phyloP scores from a whole-genome alignment of 192 early-diverging fungal genomes.

The Chytriomyces sp. region DNA sequence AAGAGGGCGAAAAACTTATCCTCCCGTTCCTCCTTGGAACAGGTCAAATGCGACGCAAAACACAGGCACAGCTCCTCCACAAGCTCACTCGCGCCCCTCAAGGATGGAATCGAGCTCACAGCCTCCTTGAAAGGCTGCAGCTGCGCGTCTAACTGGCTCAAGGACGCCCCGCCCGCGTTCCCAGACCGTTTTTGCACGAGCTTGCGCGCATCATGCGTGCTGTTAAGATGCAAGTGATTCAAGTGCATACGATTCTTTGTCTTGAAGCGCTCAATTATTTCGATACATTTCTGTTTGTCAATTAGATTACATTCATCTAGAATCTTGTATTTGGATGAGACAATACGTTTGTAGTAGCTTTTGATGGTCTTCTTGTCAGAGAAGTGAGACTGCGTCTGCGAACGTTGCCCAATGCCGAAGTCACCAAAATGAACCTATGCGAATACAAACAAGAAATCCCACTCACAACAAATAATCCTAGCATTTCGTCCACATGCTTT shows the following conservation, averaged over 20 bases:
- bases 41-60: not conserved
- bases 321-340: constrained; percentile 8
- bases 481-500: constrained; percentile 7
- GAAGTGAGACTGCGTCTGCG: not conserved
- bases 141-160: not conserved
- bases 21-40: not conserved
- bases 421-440: not conserved
- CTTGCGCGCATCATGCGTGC: not conserved
- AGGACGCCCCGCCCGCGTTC: not conserved
- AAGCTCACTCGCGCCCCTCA: not conserved
- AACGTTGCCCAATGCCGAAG: not conserved
- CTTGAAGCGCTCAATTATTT: constrained; percentile 23
- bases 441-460: not conserved
- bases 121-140: constrained; percentile 2
- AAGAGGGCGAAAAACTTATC: constrained; percentile 12
- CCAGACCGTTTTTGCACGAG: not conserved
- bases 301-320: not conserved
- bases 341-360: not conserved
- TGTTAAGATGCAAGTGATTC: not conserved
- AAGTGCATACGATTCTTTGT: not conserved
- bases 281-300: constrained; percentile 5
- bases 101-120: constrained; percentile 8
- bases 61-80: constrained; percentile 18
- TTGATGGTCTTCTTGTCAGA: not conserved
- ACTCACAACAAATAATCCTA: not conserved